Base-by-base conservation (phyloP, 345 rosid genomes). In the Sonneratia caseolaris region DNA sequence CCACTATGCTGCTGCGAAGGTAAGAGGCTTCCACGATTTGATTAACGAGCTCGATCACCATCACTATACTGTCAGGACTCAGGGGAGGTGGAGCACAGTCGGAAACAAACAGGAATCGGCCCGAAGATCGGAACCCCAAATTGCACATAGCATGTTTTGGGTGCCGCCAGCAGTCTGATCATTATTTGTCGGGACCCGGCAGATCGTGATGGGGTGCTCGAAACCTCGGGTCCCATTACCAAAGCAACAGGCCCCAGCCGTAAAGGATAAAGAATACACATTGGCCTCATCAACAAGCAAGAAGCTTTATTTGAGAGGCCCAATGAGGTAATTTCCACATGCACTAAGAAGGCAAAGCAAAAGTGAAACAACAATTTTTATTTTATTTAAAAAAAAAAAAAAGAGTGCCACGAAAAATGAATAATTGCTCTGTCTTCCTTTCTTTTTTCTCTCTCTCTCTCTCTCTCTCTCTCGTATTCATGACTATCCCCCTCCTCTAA, bases 211-310 rank as follows among this genome's bases (percentile, higher is more conserved):
- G n/a, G n/a, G 18, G 15, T 15, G 22, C 22, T 15, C n/a, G 3
- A 47, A 47, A 11, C n/a, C 24, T 19, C n/a, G 64, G 64, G 22
- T n/a, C 57, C 32, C 64, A 57, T 57, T 13, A 13, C 3, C 32
- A n/a, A 42, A 47, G 15, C 51, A 57, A 21, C 35, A 53, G 15
- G 57, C 57, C 21, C 57, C 13, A 27, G 15, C 3, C 10, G 1
- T 32, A 14, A 37, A 45, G 38, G 38, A 37, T 51, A 70, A 70
- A 62, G 73, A 38, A 70, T 70, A 7, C 66, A 57, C 49, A 81
- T 37, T 78, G 74, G 78, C 81, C 85, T 83, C 71, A 65, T 1
- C 43, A 69, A 72, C 84, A 86, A 83, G 91, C 82, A 83, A 83
- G 73, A 77, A 70, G 77, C 74, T n/a, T 37, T 70, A 37, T 45